These are phyloP conservation scores for Aaosphaeria arxii DNA, from an alignment of 2,329 filamentous ascomycete genomes.

Conservation along the genomic window DNA sequence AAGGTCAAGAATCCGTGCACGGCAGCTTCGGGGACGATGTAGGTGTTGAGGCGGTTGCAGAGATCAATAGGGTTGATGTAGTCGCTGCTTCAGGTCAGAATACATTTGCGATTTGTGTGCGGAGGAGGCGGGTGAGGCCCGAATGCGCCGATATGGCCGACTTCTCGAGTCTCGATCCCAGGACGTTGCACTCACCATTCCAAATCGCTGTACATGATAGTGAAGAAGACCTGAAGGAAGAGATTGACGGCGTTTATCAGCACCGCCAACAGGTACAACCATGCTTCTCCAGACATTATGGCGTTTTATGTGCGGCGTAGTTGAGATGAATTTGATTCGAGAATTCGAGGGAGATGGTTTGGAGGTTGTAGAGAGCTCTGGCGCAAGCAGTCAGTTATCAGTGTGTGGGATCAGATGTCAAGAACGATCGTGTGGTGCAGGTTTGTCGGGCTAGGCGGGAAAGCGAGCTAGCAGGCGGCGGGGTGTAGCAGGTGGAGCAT, in stretches of 20 bases:
- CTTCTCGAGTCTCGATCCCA: not conserved
- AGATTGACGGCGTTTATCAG: constrained; percentile 99
- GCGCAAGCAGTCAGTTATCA: not conserved
- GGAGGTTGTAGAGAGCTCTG: not conserved
- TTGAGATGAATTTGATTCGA: constrained; percentile 7
- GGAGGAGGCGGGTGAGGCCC: not conserved
- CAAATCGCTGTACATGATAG: constrained; percentile 99
- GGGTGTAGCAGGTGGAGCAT: constrained; percentile 18
- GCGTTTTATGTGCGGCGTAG: constrained; percentile 19
- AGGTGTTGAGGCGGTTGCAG: constrained; percentile 99
- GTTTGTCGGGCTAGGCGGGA: constrained; percentile 25
- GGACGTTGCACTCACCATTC: constrained; percentile 73
- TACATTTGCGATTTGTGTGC: constrained; percentile 7
- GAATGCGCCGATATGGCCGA: not conserved
- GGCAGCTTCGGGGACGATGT: constrained; percentile 97
- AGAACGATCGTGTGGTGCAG: constrained; percentile 32
- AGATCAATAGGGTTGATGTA: constrained; percentile 99
- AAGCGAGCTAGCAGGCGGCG: constrained; percentile 20
- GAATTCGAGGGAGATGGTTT: constrained; percentile 8
- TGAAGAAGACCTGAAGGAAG: constrained; percentile 99
- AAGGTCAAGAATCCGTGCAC: constrained; percentile 96
- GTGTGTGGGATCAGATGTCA: constrained; percentile 17
- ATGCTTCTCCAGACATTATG: constrained; percentile 94
- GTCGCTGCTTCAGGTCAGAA: constrained; percentile 60
- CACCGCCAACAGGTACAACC: constrained; percentile 96